Evolutionary conservation across 2,329 filamentous ascomycete genomes (phyloP), one percentile per base, ranked within the genome.

Genomic region (Dactylellina haptotyla): DNA sequence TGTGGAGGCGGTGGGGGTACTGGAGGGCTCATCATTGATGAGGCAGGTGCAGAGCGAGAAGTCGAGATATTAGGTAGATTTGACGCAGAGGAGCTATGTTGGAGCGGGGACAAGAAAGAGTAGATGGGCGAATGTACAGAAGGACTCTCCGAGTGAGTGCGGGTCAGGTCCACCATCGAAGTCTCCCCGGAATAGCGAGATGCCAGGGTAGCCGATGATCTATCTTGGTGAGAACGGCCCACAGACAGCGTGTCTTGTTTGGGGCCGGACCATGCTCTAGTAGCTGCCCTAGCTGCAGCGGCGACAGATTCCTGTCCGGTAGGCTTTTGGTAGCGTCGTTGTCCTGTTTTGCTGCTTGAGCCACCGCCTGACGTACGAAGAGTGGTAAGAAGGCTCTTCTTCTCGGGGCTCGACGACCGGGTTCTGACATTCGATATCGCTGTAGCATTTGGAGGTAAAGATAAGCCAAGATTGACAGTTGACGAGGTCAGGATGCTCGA

Each of bases 181-280:
- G 26, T 30, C 18, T 65, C 67, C 4, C 37, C 67, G n/a, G 67
- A 72, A 43, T 64, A 39, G 30, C 66, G 66, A 25, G 66, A 71
- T 37, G 37, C 67, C 6, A 72, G 16, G 9, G 59, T 72, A 18
- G 59, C 59, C 3, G 67, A 32, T 18, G 67, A 65, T 23, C 67
- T 37, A 53, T 65, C 67, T n/a, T 51, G 46, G 18, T 59, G 41
- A 30, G 59, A 64, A n/a, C 66, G 66, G n/a, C 67, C 67, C 1
- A 65, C 37, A n/a, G 48, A 64, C 32, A 64, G 37, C 23, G 41
- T 43, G 34, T 65, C 67, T 8, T 45, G n/a, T 37, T 41, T 63
- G 3, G 25, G 39, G 28, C 67, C 67, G 10, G 80, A 83, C 87
- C 88, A 90, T 30, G 88, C 88, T 58, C 89, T 78, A 2, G 86